Evolutionary conservation across 1,284 basidiomycete genomes (phyloP).

Genomic region (Leccinum ponderosum): DNA sequence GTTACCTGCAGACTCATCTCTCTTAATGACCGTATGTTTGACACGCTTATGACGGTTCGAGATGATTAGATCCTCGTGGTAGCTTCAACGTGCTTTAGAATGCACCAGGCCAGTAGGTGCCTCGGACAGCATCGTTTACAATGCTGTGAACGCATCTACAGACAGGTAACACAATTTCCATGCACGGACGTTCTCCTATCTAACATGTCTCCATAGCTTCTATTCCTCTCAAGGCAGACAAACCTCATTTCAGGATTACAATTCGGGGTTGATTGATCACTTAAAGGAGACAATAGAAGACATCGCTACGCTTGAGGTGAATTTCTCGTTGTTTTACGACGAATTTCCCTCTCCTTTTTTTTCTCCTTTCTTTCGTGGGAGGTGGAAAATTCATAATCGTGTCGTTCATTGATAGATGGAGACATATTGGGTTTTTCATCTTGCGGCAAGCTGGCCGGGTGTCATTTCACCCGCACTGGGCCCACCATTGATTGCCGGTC

Average conservation of each 20-base stretch:
- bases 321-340: constrained; percentile 13
- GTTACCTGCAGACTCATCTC: constrained; percentile 53
- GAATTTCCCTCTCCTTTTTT: background rate
- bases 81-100: constrained; percentile 53
- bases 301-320: constrained; percentile 69
- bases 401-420: constrained; percentile 62
- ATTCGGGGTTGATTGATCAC: constrained; percentile 61
- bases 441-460: constrained; percentile 62
- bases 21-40: constrained; percentile 48
- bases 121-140: constrained; percentile 41
- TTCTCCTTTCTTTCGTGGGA: background rate
- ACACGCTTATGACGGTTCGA: constrained; percentile 1
- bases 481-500: constrained; percentile 46
- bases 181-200: constrained; percentile 4
- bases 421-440: constrained; percentile 75
- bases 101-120: constrained; percentile 44
- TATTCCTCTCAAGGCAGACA: constrained; percentile 84
- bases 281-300: constrained; percentile 50
- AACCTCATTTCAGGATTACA: constrained; percentile 79
- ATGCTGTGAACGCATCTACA: constrained; percentile 69
- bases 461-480: constrained; percentile 19
- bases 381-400: constrained; percentile 2
- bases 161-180: constrained; percentile 54
- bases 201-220: constrained; percentile 49
- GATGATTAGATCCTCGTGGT: constrained; percentile 8